Conservation (phyloP, 148 eudicot species). For the Rhododendron ferrugineum region DNA sequence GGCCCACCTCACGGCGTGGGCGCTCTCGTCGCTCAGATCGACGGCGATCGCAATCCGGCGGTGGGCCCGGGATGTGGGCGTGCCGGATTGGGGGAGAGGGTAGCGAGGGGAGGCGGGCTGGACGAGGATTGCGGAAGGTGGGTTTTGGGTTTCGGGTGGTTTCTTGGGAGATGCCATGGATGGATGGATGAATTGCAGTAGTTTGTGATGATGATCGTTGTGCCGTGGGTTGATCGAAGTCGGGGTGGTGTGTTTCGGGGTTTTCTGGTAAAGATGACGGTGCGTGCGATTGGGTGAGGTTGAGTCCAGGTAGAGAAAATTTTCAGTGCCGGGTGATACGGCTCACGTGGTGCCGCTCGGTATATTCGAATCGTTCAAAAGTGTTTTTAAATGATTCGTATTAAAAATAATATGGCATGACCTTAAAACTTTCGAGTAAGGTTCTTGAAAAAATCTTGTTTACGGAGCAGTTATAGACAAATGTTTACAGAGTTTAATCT, state of each 20-base stretch:
- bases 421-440: no score
- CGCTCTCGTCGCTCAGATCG: conserved; percentile 62
- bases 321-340: no score
- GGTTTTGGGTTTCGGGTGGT: conserved; percentile 14
- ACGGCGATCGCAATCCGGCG: conserved; percentile 57
- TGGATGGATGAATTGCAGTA: neutral
- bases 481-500: no score
- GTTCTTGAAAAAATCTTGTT: no score
- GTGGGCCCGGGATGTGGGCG: conserved; percentile 24
- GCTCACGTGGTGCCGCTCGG: no score
- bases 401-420: no score
- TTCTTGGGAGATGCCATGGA: conserved; percentile 29
- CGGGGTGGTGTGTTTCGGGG: neutral
- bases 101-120: conserved; percentile 46
- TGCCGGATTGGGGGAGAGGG: conserved; percentile 17
- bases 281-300: neutral
- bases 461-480: no score
- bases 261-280: neutral
- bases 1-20: conserved; percentile 57
- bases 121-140: conserved; percentile 27
- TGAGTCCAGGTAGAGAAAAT: neutral
- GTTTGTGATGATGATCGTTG: neutral
- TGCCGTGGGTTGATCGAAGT: neutral
- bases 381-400: no score
- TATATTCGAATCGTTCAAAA: no score